These are phyloP conservation scores for Mycena indigotica DNA, from an alignment of 768 basidiomycete genomes.

Conservation along the genomic window DNA sequence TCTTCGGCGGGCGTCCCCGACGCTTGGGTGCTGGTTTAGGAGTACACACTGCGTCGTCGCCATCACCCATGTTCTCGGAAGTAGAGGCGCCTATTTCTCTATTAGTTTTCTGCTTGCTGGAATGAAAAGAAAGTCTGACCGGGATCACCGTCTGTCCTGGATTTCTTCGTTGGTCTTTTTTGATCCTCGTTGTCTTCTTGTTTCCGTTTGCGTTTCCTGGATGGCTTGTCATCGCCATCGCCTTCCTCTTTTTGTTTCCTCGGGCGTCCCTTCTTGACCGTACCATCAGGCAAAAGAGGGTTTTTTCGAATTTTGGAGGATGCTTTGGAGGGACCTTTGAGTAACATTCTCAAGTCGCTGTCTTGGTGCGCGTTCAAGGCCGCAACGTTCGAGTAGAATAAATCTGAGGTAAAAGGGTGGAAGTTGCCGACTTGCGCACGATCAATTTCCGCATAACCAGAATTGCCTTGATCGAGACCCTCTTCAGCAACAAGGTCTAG, in stretches of 20 bases:
- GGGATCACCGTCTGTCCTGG: conserved; percentile 15
- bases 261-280: conserved; percentile 61
- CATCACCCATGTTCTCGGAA: neutral
- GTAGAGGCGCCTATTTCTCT: neutral
- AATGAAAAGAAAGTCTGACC: neutral
- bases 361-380: conserved; percentile 53
- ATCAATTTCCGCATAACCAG: conserved; percentile 49
- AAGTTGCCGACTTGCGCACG: conserved; percentile 59
- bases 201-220: conserved; percentile 30
- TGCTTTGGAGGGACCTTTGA: conserved; percentile 10
- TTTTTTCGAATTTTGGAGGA: conserved; percentile 45
- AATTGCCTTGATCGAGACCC: conserved; percentile 56
- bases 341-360: conserved; percentile 11
- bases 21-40: neutral
- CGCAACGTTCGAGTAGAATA: conserved; percentile 57
- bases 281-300: conserved; percentile 51
- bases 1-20: neutral
- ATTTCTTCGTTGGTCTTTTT: conserved; percentile 29
- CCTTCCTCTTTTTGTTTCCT: conserved; percentile 39
- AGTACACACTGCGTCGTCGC: neutral
- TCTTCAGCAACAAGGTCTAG: conserved; percentile 62
- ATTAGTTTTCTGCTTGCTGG: too few species aligned
- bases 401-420: conserved; percentile 37
- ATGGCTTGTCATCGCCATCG: conserved; percentile 20
- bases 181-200: conserved; percentile 13